Evolutionary conservation across 495 filamentous ascomycete species (phyloP).

Genomic region (Podospora fimiseda): DNA sequence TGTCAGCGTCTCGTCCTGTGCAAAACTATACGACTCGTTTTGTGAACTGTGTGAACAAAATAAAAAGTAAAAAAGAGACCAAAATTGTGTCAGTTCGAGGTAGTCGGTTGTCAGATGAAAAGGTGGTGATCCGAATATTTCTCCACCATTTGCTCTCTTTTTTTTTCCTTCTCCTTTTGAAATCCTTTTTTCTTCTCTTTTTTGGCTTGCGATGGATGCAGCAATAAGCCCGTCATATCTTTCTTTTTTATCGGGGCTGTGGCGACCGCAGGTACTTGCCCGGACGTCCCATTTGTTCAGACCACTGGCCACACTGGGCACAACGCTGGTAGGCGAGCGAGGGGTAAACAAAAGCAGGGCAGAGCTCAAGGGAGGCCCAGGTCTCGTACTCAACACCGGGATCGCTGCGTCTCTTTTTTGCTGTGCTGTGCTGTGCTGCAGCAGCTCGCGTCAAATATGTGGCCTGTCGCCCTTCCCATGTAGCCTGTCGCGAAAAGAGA

Average conservation of each 20-base stretch:
- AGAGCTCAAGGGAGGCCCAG: neutral
- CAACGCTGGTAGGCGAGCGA: neutral
- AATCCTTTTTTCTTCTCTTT: neutral
- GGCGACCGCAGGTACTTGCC: slow-evolving; percentile 11
- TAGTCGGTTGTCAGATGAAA: neutral
- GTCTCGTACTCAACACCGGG: slow-evolving; percentile 6
- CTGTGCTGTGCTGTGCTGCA: neutral
- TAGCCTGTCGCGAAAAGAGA: slow-evolving; percentile 2
- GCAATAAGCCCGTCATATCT: slow-evolving; percentile 17
- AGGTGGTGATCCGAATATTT: neutral
- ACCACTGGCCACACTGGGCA: too few species aligned
- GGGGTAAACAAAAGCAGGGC: neutral
- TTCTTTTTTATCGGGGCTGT: slow-evolving; percentile 9
- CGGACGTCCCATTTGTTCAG: neutral
- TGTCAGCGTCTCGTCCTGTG: slow-evolving; percentile 14
- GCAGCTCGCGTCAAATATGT: neutral
- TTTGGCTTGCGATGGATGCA: slow-evolving; percentile 1
- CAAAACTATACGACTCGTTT: slow-evolving; percentile 2
- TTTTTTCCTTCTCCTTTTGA: neutral
- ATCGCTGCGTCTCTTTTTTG: slow-evolving; percentile 3
- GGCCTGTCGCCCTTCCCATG: slow-evolving; percentile 15
- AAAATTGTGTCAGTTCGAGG: neutral
- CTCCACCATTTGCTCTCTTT: neutral
- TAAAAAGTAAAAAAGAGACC: slow-evolving; percentile 1
- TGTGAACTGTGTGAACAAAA: neutral